phyloP scores from a whole-genome alignment of 345 rosid genomes.

The Toxicodendron radicans region DNA sequence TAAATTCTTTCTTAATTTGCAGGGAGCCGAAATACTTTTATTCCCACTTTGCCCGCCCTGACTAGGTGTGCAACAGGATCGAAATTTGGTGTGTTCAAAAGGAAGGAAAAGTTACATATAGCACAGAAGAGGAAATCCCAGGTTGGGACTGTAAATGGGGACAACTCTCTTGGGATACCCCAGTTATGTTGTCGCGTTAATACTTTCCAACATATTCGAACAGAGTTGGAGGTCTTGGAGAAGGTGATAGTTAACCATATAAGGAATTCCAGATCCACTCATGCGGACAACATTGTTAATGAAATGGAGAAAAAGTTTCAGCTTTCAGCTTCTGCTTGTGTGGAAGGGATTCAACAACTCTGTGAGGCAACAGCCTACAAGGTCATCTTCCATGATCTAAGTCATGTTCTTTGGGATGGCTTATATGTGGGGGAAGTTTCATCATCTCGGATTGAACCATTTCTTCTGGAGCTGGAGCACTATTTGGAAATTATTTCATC shows the following conservation, averaged over 20 bases:
- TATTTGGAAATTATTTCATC: constrained; percentile 68
- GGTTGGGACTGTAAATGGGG: constrained; percentile 45
- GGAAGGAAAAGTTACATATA: constrained; percentile 58
- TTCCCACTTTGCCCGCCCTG: constrained; percentile 77
- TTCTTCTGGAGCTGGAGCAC: constrained; percentile 80
- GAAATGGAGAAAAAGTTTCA: constrained; percentile 62
- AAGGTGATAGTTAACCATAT: constrained; percentile 58
- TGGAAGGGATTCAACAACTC: constrained; percentile 77
- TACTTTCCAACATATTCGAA: constrained; percentile 69
- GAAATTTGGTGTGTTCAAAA: constrained; percentile 69
- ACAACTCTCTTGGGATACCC: constrained; percentile 52
- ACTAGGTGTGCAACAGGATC: constrained; percentile 80
- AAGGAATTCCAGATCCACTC: constrained; percentile 59
- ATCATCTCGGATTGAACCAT: constrained; percentile 76
- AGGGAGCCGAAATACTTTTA: constrained; percentile 66
- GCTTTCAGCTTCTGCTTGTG: constrained; percentile 63
- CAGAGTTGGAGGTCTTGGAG: constrained; percentile 58
- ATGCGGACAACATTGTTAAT: constrained; percentile 39
- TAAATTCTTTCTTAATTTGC: constrained; percentile 21
- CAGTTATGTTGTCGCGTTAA: constrained; percentile 81
- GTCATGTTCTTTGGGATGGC: constrained; percentile 81
- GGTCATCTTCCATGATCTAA: constrained; percentile 75
- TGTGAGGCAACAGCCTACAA: constrained; percentile 79
- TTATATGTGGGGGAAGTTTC: constrained; percentile 72
- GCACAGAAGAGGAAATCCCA: constrained; percentile 62